These are phyloP conservation scores for Vigna reflexopilosa DNA, from an alignment of 306 rosid species.

Conservation along the genomic window DNA sequence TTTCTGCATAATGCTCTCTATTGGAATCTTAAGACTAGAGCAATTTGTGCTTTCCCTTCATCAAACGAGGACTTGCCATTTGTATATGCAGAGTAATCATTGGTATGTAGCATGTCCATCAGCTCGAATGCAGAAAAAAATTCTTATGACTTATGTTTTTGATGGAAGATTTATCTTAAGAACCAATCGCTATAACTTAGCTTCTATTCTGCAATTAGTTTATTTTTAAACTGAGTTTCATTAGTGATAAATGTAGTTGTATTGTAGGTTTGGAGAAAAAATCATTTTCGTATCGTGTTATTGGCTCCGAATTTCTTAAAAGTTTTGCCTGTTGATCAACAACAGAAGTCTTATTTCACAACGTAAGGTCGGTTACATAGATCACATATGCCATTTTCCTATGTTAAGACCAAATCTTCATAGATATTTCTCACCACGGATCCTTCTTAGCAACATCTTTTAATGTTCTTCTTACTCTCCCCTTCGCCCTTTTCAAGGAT, in stretches of 20 bases:
- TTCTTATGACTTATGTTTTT: background rate
- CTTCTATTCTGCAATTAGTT: slow-evolving; percentile 7
- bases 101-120: slow-evolving; percentile 32
- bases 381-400: background rate
- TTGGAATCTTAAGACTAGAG: slow-evolving; percentile 13
- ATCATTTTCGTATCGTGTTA: slow-evolving; percentile 3
- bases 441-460: background rate
- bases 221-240: slow-evolving; percentile 10
- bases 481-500: background rate
- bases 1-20: slow-evolving; percentile 4
- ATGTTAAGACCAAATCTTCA: background rate
- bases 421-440: background rate
- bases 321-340: background rate
- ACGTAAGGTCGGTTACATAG: background rate
- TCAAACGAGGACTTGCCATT: slow-evolving; percentile 7
- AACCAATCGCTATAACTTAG: slow-evolving; percentile 21
- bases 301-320: background rate
- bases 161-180: background rate
- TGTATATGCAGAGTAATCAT: slow-evolving; percentile 31
- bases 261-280: background rate
- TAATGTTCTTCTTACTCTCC: background rate
- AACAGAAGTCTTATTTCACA: background rate
- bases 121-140: slow-evolving; percentile 12
- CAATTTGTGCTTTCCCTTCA: slow-evolving; percentile 8
- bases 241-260: slow-evolving; percentile 15